Evolutionary conservation across 768 basidiomycete species (phyloP).

Genomic region (Xerocomellus intermedius): DNA sequence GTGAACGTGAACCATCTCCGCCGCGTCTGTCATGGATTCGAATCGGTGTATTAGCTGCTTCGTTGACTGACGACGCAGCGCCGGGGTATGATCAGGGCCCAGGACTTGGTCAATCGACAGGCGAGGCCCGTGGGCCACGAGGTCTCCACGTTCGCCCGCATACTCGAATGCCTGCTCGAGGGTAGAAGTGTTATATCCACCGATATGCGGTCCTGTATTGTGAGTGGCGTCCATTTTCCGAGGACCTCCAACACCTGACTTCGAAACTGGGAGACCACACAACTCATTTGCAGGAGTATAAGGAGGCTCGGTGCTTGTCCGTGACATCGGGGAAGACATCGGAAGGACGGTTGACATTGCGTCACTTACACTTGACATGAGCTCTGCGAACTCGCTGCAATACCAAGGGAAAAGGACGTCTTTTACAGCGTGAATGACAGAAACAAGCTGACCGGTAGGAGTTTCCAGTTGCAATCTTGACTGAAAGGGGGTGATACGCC

Average conservation of each 20-base stretch:
- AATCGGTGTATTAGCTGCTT: constrained; percentile 54
- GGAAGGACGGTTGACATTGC: constrained; percentile 12
- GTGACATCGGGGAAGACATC: constrained; percentile 14
- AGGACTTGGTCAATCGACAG: constrained; percentile 1
- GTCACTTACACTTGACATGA: constrained; percentile 20
- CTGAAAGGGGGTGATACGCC: neutral
- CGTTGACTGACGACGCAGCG: constrained; percentile 39
- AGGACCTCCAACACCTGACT: constrained; percentile 19
- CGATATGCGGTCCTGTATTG: neutral
- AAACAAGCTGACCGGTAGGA: neutral
- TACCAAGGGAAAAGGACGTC: too few relatives aligned
- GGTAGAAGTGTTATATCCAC: neutral
- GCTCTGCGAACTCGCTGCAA: neutral
- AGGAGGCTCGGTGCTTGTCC: constrained; percentile 6
- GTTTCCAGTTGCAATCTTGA: constrained; percentile 9
- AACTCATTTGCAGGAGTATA: neutral
- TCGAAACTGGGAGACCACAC: constrained; percentile 1
- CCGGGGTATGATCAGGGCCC: neutral
- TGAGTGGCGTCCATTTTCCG: constrained; percentile 11
- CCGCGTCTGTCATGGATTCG: constrained; percentile 41
- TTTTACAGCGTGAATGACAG: neutral
- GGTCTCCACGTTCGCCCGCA: neutral
- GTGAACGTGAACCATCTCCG: constrained; percentile 8
- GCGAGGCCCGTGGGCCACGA: neutral
- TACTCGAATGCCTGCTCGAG: neutral